Evolutionary conservation across 805 yeast genomes (phyloP), one percentile per base, ranked within the genome.

Genomic region (Pichia nanzhaoensis): DNA sequence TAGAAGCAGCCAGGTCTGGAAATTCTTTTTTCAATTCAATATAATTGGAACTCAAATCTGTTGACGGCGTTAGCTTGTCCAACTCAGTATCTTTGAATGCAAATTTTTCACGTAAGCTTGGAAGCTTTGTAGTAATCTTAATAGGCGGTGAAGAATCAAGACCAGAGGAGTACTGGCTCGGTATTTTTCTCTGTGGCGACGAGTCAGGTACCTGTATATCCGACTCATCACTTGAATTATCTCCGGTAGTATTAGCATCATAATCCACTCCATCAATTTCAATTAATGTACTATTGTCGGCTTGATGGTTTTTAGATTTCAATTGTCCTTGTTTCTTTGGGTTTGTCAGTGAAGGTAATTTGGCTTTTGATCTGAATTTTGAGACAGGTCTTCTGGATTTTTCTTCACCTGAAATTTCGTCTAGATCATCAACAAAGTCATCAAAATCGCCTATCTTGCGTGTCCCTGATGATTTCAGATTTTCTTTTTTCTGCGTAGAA

Each of bases 121-220:
- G 57, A 5, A 63, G 51, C 33, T 62, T 51, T 3, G 61, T 58
- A 14, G 54, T 51, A 20, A 49, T 39, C 28, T 47, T 46, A 24
- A 54, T 42, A 14, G 61, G 59, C 5, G 63, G 61, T 1, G 63
- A 48, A 20, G 53, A 51, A 48, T 33, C 53, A 21, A 42, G 49
- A 37, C 38, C 51, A 46, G 32, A 48, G 16, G 37, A 49, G 27
- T 31, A 44, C 31, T 31, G 49, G 21, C 19, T 40, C 14, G 38
- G 44, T 33, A 14, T 43, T 36, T 10, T 75, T 28, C 41, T 39
- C 30, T 42, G 32, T 4, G 57, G 77, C 1, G 79, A 74, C 1
- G 80, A 73, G 45, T 68, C 73, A 2, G 76, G 78, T 5, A 75
- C 77, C 49, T 75, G 78, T 3, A 76, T 61, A 10, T 54, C 41